These are phyloP conservation scores for Cardamine occulta DNA, from an alignment of 345 rosid species.

Conservation along the genomic window DNA sequence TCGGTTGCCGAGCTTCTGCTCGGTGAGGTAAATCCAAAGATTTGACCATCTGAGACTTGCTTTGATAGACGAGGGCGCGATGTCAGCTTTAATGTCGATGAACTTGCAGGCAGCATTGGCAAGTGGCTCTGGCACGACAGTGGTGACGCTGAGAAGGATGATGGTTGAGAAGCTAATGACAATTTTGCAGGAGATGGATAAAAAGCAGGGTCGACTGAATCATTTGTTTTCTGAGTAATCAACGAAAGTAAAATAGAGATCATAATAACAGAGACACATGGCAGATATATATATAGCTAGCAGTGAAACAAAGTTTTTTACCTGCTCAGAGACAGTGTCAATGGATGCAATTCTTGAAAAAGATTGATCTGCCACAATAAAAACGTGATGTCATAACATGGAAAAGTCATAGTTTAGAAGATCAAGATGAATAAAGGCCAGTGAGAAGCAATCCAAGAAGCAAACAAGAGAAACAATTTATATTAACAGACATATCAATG, in stretches of 20 bases:
- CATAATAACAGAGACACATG: constrained; percentile 1
- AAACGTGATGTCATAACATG: neutral
- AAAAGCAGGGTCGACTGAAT: constrained; percentile 50
- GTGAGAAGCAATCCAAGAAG: constrained; percentile 6
- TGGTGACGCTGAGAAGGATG: constrained; percentile 60
- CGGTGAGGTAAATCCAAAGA: constrained; percentile 38
- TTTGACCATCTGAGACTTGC: constrained; percentile 47
- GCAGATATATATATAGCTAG: neutral
- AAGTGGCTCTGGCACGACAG: constrained; percentile 54
- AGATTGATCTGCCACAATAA: constrained; percentile 64
- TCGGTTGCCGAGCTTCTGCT: constrained; percentile 39
- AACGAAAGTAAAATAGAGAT: constrained; percentile 21
- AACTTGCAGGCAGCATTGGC: constrained; percentile 48
- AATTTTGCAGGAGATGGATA: constrained; percentile 58
- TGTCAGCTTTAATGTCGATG: constrained; percentile 51
- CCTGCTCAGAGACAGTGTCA: constrained; percentile 69
- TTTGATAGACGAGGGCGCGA: constrained; percentile 45
- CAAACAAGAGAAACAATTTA: constrained; percentile 21
- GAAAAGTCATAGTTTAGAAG: constrained; percentile 8
- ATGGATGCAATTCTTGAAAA: constrained; percentile 61
- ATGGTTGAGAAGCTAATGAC: constrained; percentile 64
- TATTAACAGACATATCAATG: constrained; percentile 26
- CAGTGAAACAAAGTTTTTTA: constrained; percentile 37
- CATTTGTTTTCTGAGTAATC: constrained; percentile 47
- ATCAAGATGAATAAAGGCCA: constrained; percentile 6